Evolutionary conservation across 805 yeast genomes (phyloP).

Genomic region (Metschnikowia vanudenii): DNA sequence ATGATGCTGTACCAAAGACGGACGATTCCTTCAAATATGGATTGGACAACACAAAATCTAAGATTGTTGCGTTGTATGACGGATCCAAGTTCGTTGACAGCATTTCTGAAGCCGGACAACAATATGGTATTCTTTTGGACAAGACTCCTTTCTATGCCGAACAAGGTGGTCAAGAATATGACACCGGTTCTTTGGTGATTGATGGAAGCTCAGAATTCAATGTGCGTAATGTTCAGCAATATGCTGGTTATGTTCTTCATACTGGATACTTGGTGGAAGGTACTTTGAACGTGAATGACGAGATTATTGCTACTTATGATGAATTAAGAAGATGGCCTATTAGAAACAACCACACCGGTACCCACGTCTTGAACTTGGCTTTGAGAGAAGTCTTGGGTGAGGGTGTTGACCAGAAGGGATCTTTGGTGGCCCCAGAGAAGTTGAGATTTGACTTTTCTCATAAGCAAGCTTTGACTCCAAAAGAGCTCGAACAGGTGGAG

Average conservation of each 20-base stretch:
- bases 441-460: slow-evolving; percentile 95
- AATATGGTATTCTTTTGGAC: slow-evolving; percentile 80
- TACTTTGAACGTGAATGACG: slow-evolving; percentile 59
- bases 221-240: slow-evolving; percentile 87
- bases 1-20: slow-evolving; percentile 67
- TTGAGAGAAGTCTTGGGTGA: slow-evolving; percentile 84
- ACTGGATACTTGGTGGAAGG: slow-evolving; percentile 88
- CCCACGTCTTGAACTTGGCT: slow-evolving; percentile 90
- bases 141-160: slow-evolving; percentile 96
- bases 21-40: slow-evolving; percentile 81
- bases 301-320: slow-evolving; percentile 82
- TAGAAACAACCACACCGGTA: slow-evolving; percentile 97
- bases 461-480: slow-evolving; percentile 73
- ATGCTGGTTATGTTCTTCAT: slow-evolving; percentile 94
- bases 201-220: slow-evolving; percentile 86
- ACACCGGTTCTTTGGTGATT: slow-evolving; percentile 87
- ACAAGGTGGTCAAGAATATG: slow-evolving; percentile 98
- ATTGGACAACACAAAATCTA: slow-evolving; percentile 64
- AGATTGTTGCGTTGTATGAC: slow-evolving; percentile 67
- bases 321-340: slow-evolving; percentile 95
- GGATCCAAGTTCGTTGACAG: slow-evolving; percentile 60
- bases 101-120: slow-evolving; percentile 39
- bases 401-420: slow-evolving; percentile 92
- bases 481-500: slow-evolving; percentile 77
- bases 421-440: slow-evolving; percentile 92